Evolutionary conservation across 345 rosid genomes (phyloP).

Genomic region (Jatropha curcas): DNA sequence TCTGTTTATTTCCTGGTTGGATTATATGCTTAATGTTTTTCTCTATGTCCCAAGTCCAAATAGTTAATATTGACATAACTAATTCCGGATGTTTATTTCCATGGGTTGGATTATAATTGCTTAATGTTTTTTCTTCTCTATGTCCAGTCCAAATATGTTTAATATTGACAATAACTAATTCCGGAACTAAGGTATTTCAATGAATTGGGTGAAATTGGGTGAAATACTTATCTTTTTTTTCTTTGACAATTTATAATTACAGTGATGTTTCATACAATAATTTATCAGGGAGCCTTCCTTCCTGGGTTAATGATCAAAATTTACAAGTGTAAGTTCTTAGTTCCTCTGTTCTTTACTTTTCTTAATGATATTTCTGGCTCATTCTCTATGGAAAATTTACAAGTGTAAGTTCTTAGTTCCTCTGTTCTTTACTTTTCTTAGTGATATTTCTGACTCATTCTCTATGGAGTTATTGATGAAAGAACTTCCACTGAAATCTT

Average conservation of each 20-base stretch:
- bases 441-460: not conserved
- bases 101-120: not conserved
- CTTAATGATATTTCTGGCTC: not conserved
- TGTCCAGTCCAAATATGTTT: not conserved
- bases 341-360: not conserved
- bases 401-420: slow-evolving; percentile 44
- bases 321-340: slow-evolving; percentile 50
- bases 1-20: not conserved
- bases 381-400: slow-evolving; percentile 23
- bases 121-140: not conserved
- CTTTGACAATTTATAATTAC: slow-evolving; percentile 14
- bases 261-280: slow-evolving; percentile 85
- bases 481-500: slow-evolving; percentile 14
- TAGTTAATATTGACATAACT: not conserved
- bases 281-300: slow-evolving; percentile 62
- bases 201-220: not conserved
- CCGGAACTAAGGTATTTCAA: not conserved
- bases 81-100: not conserved
- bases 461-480: not conserved
- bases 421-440: not conserved
- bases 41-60: not conserved
- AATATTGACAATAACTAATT: not conserved
- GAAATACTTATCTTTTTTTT: not conserved
- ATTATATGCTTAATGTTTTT: not conserved
- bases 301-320: slow-evolving; percentile 51